Evolutionary conservation across 768 basidiomycete genomes (phyloP).

Genomic region (Grammothele lineata): DNA sequence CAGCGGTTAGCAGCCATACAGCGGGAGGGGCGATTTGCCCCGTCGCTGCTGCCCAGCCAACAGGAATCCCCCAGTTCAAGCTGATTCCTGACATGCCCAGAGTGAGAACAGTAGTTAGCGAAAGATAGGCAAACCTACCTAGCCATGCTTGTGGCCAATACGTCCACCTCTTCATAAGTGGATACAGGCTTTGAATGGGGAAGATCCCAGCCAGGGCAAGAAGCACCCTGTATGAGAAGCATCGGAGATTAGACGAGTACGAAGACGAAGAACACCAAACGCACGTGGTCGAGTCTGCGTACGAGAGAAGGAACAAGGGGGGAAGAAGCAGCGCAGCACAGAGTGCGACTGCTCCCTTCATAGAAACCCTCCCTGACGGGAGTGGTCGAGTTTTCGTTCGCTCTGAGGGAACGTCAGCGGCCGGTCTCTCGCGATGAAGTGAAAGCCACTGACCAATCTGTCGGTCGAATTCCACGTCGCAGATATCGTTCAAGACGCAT

Average conservation of each 20-base stretch:
- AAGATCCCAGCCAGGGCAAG: slow-evolving; percentile 12
- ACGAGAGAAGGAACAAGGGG: slow-evolving; percentile 11
- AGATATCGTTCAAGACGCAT: slow-evolving; percentile 24
- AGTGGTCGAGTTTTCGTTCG: slow-evolving; percentile 32
- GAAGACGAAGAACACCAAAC: slow-evolving; percentile 4
- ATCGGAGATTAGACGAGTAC: neutral
- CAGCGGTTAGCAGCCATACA: slow-evolving; percentile 16
- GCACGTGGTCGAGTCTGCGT: slow-evolving; percentile 7
- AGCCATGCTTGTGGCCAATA: slow-evolving; percentile 64
- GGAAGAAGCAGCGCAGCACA: slow-evolving; percentile 19
- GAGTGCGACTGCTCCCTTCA: slow-evolving; percentile 28
- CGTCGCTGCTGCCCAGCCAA: slow-evolving; percentile 43
- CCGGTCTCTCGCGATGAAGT: neutral
- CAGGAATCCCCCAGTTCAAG: slow-evolving; percentile 51
- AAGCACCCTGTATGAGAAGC: neutral
- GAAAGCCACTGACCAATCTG: slow-evolving; percentile 34
- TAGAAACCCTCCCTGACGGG: slow-evolving; percentile 28
- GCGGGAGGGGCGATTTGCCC: slow-evolving; percentile 25
- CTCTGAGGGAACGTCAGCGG: slow-evolving; percentile 19
- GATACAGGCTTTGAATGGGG: slow-evolving; percentile 31
- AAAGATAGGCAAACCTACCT: slow-evolving; percentile 24
- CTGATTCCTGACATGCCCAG: slow-evolving; percentile 29
- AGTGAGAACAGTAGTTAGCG: neutral
- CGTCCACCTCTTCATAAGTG: slow-evolving; percentile 52
- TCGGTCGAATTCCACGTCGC: slow-evolving; percentile 28